Evolutionary conservation across 345 rosid species (phyloP).

Genomic region (Dipteronia sinensis): DNA sequence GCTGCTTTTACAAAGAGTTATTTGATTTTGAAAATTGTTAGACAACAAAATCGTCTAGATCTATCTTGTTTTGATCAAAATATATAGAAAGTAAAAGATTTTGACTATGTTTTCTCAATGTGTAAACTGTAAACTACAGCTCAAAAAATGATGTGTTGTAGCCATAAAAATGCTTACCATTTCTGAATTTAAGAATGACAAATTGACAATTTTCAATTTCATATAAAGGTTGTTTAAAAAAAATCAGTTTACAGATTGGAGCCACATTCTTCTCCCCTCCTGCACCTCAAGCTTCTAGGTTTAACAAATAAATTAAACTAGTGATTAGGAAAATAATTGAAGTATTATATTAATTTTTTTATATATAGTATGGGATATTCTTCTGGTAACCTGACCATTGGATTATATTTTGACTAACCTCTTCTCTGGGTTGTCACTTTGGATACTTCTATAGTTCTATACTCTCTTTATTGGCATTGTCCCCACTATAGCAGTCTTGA

Average conservation of each 20-base stretch:
- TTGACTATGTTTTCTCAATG: background rate
- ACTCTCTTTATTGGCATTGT: constrained; percentile 6
- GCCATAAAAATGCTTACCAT: background rate
- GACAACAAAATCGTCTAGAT: background rate
- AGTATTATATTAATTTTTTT: background rate
- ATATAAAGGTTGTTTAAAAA: too few species aligned
- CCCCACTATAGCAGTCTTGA: constrained; percentile 29
- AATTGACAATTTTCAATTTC: background rate
- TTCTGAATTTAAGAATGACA: background rate
- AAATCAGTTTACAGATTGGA: too few species aligned
- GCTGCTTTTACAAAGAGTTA: background rate
- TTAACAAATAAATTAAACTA: too few species aligned
- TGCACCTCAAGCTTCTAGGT: background rate
- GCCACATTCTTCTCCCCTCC: too few species aligned
- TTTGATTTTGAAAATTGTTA: background rate
- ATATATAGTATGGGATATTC: background rate
- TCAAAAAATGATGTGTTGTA: background rate
- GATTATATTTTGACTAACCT: background rate
- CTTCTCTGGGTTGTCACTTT: constrained; percentile 22
- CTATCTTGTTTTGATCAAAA: background rate
- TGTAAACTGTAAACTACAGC: background rate
- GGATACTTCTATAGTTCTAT: constrained; percentile 38
- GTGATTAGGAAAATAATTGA: background rate
- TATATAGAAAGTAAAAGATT: background rate
- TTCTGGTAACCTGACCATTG: background rate